A percentile compares a stretch with the other conserved stretches of the same genome.
phyloP scores from a whole-genome alignment of 2,329 filamentous ascomycete species.

The Akanthomyces uredinophilus region DNA sequence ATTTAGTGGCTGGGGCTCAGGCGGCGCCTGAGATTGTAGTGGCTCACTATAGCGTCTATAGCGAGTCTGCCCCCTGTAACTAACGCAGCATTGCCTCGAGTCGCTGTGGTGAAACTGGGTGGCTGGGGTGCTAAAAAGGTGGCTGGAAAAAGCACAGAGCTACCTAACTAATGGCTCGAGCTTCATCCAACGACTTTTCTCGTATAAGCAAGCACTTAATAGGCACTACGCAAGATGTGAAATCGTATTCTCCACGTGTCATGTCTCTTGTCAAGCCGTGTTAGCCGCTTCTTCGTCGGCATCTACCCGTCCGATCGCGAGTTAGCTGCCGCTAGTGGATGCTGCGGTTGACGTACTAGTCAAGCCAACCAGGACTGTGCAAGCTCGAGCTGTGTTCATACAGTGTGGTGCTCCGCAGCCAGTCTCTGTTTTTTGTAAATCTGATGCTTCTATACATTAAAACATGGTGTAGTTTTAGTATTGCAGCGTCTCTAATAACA shows the following conservation, averaged over 20 bases:
- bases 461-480: not conserved
- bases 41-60: not conserved
- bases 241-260: not conserved
- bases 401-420: too few relatives aligned
- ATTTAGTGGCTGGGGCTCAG: constrained; percentile 1
- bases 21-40: not conserved
- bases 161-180: too few relatives aligned
- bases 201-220: not conserved
- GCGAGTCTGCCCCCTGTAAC: not conserved
- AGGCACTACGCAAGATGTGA: too few relatives aligned
- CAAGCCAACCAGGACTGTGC: too few relatives aligned
- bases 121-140: not conserved
- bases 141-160: too few relatives aligned
- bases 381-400: too few relatives aligned
- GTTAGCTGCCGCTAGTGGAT: too few relatives aligned
- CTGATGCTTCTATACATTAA: not conserved
- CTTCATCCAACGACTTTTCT: not conserved
- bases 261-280: not conserved
- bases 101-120: not conserved
- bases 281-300: not conserved
- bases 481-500: constrained; percentile 6
- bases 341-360: too few relatives aligned
- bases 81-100: not conserved
- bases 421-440: too few relatives aligned
- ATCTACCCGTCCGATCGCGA: not conserved